Evolutionary conservation across 805 yeast genomes (phyloP).

Genomic region (Tetrapisispora phaffii): DNA sequence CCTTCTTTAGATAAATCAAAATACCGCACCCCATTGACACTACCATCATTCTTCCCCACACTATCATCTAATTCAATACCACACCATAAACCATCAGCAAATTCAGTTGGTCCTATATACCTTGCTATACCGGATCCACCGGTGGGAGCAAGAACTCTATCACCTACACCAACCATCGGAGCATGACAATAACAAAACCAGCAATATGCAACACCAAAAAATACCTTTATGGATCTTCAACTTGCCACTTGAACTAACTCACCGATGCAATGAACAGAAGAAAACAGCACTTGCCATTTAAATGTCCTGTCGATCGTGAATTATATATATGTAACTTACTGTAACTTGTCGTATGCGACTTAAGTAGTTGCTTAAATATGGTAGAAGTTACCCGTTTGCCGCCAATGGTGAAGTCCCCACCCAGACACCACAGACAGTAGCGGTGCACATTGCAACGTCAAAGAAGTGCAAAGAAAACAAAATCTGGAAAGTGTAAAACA

Average conservation of each 20-base stretch:
- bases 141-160: slow-evolving; percentile 32
- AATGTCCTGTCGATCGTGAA: too few species aligned
- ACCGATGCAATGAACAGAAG: too few species aligned
- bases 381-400: not conserved
- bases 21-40: slow-evolving; percentile 47
- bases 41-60: slow-evolving; percentile 76
- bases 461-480: not conserved
- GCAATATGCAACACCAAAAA: too few species aligned
- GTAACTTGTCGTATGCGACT: too few species aligned
- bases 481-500: not conserved
- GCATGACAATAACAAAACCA: too few species aligned
- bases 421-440: not conserved
- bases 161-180: slow-evolving; percentile 15
- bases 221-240: too few species aligned
- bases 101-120: slow-evolving; percentile 44
- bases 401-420: not conserved
- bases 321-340: not conserved
- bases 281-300: too few species aligned
- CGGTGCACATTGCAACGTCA: not conserved
- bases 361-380: not conserved
- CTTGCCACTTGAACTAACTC: too few species aligned
- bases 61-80: slow-evolving; percentile 59
- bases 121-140: slow-evolving; percentile 36
- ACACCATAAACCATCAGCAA: slow-evolving; percentile 63
- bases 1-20: slow-evolving; percentile 37